A percentile compares a stretch with the other conserved stretches of the same genome.
These are phyloP conservation scores for Boletus rex-veris DNA, from an alignment of 768 basidiomycete species.

Conservation along the genomic window DNA sequence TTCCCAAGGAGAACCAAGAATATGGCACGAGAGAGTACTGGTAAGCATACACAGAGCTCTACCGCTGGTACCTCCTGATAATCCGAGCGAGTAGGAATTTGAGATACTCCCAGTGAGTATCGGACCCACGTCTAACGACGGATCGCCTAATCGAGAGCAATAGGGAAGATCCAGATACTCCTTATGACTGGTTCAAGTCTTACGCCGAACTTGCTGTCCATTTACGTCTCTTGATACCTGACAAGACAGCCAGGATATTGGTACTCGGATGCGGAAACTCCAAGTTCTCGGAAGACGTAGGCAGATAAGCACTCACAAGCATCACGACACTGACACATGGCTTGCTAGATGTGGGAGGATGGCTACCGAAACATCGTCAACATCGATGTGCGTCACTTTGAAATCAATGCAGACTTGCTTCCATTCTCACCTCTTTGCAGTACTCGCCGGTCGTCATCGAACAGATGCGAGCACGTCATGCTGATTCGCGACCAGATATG, in stretches of 20 bases:
- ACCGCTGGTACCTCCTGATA: neutral
- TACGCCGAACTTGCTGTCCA: constrained; percentile 67
- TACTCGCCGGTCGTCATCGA: constrained; percentile 75
- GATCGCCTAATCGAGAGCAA: constrained; percentile 4
- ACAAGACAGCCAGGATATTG: constrained; percentile 57
- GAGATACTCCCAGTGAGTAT: constrained; percentile 61
- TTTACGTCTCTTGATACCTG: constrained; percentile 59
- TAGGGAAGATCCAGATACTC: constrained; percentile 56
- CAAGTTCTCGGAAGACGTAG: constrained; percentile 71
- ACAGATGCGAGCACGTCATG: constrained; percentile 62
- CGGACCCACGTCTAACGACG: neutral
- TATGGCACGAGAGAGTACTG: constrained; percentile 70
- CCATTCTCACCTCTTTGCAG: constrained; percentile 33
- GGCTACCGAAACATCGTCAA: constrained; percentile 81
- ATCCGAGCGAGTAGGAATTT: constrained; percentile 49
- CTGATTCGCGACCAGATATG: constrained; percentile 56
- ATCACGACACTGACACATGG: constrained; percentile 1
- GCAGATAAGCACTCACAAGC: neutral
- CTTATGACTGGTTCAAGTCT: constrained; percentile 87
- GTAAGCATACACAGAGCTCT: constrained; percentile 34
- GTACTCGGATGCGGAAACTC: constrained; percentile 89
- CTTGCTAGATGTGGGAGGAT: constrained; percentile 78
- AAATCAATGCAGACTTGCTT: neutral
- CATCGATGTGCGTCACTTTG: constrained; percentile 52
- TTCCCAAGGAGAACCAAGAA: constrained; percentile 65